Base-by-base conservation (phyloP, 176 grass and related monocot species). In the Oryza punctata region DNA sequence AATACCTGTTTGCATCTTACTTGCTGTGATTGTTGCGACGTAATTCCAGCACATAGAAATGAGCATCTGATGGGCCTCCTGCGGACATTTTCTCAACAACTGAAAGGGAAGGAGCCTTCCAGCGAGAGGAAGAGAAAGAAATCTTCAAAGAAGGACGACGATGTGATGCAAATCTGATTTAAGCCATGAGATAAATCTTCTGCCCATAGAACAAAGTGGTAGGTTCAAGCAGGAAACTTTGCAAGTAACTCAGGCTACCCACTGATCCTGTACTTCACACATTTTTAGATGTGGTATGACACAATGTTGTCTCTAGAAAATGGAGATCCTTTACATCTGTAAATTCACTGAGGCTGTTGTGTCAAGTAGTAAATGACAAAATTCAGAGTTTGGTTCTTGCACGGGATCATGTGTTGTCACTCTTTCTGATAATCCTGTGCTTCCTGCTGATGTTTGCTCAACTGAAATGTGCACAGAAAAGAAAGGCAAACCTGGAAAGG, bases 121-220 rank as follows among this genome's bases (percentile, higher is more conserved):
- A 94, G 73, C 0, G 91, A 91, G 76, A 89, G 70, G 86, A 98
- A 95, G 91, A 90, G 89, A 61, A 96, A 92, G 80, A 93, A 79
- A 87, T 12, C 87, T 63, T 92, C 78, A 0, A 94, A 89, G 83
- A 94, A 87, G 75, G 82, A 85, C 1, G 87, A 89, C 35, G 84
- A 85, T 25, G 64, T 82, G 46, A 72, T 50, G 19, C 64, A 76
- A 6, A 69, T 79, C 50, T 79, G 80, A 87, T 61, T 60, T 8
- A 59, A 23, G 46, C 57, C 43, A 64, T 2, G 49, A 10, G 15
- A 9, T 5, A 43, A 44, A 84, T 67, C 63, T 67, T 67, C 81
- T 2, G 46, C 5, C 14, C 45, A 21, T 74, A 12, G 71, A 47
- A 27, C 43, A 40, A 65, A 45, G 63, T 15, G 15, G 6, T 41